phyloP scores from a whole-genome alignment of 2,329 filamentous ascomycete species.

The Graphiopsis chlorocephala region DNA sequence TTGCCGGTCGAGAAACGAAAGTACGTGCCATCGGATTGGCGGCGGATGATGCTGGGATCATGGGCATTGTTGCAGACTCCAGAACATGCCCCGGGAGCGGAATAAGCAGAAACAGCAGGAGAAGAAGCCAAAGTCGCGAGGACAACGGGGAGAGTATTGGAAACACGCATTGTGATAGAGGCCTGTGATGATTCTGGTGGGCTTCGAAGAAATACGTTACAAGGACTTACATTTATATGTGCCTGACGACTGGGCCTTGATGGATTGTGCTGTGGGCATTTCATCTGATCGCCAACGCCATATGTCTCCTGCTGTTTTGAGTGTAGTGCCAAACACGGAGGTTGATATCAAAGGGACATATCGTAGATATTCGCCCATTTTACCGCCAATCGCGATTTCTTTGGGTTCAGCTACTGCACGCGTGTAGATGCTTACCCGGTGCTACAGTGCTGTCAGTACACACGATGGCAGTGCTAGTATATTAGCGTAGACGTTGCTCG shows the following conservation, averaged over 20 bases:
- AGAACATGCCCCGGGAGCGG: constrained; percentile 40
- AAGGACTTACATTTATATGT: neutral
- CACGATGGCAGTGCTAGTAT: neutral
- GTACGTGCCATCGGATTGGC: constrained; percentile 49
- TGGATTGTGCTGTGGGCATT: neutral
- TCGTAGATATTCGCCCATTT: neutral
- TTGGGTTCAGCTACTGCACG: constrained; percentile 1
- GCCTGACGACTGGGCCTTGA: neutral
- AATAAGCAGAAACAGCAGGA: constrained; percentile 34
- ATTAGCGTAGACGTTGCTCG: neutral
- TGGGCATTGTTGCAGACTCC: constrained; percentile 46
- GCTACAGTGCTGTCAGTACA: neutral
- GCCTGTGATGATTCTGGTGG: neutral
- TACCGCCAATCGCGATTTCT: constrained; percentile 2
- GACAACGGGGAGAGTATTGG: neutral
- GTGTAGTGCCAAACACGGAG: neutral
- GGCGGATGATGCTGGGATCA: constrained; percentile 50
- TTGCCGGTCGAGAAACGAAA: constrained; percentile 54
- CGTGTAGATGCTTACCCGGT: neutral
- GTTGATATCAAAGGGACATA: neutral
- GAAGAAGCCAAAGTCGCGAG: neutral
- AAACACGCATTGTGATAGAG: neutral
- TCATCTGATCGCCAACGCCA: neutral
- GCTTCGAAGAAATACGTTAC: neutral
- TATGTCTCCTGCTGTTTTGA: neutral